Percentiles rank a stretch among this genome's conserved stretches.
These are phyloP conservation scores for Aspergillus phoenicis DNA, from an alignment of 2,329 filamentous ascomycete species.

Conservation along the genomic window DNA sequence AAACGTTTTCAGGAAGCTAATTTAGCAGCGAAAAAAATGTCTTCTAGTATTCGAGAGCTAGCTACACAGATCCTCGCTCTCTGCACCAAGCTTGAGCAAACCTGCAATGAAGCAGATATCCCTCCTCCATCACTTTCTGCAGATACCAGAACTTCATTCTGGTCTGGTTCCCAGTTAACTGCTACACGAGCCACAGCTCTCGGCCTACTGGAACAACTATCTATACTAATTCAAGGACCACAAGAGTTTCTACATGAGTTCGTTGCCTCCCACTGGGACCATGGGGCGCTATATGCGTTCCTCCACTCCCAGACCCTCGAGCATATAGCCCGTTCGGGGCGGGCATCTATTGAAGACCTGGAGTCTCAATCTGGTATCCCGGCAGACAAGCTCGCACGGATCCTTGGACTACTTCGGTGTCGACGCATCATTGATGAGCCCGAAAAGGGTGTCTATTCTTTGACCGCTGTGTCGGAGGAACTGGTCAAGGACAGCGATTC, in stretches of 20 bases:
- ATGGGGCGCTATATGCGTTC: not conserved
- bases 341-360: not conserved
- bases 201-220: not conserved
- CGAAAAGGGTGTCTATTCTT: not conserved
- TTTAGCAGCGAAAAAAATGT: not conserved
- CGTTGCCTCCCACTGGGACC: not conserved
- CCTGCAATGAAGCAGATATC: not conserved
- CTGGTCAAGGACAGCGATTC: not conserved
- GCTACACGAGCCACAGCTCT: not conserved
- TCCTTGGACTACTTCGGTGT: slow-evolving; percentile 1
- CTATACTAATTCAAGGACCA: not conserved
- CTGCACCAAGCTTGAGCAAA: not conserved
- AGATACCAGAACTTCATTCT: not conserved
- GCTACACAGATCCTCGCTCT: not conserved
- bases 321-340: not conserved
- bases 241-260: slow-evolving; percentile 5
- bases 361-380: not conserved
- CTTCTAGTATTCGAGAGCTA: not conserved
- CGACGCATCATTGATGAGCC: not conserved
- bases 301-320: not conserved
- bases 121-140: not conserved
- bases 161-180: not conserved
- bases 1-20: no score
- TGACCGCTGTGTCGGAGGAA: not conserved
- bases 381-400: not conserved